phyloP scores from a whole-genome alignment of 495 filamentous ascomycete species.

The Talaromyces adpressus region DNA sequence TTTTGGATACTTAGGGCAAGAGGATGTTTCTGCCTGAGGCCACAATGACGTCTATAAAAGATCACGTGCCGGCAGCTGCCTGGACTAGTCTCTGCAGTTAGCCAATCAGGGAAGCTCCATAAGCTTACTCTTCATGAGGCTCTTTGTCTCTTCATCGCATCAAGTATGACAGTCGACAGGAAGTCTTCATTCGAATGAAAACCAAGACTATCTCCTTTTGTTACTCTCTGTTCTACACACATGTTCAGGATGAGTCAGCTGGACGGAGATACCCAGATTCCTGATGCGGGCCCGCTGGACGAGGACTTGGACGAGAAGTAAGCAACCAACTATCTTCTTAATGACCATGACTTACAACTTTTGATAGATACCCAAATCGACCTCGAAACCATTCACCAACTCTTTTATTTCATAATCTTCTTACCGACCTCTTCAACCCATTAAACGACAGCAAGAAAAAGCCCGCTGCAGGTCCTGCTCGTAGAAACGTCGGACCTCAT shows the following conservation, averaged over 20 bases:
- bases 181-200: neutral
- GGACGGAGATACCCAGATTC: conserved; percentile 25
- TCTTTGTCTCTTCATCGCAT: neutral
- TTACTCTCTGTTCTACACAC: neutral
- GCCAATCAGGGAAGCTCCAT: neutral
- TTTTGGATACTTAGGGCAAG: neutral
- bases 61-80: neutral
- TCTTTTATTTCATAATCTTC: conserved; percentile 76
- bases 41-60: neutral
- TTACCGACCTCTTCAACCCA: conserved; percentile 74
- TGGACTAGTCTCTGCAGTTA: neutral
- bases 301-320: conserved; percentile 62
- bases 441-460: conserved; percentile 79
- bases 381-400: conserved; percentile 75
- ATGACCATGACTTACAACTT: neutral
- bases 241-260: conserved; percentile 38
- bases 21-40: conserved; percentile 10
- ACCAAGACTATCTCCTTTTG: neutral
- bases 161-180: neutral
- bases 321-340: conserved; percentile 7
- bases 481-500: conserved; percentile 49
- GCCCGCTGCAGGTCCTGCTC: conserved; percentile 41
- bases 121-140: neutral
- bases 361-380: conserved; percentile 68
- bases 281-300: conserved; percentile 29